Evolutionary conservation across 2,329 filamentous ascomycete species (phyloP).

Genomic region (Pestalotiopsis sp.): DNA sequence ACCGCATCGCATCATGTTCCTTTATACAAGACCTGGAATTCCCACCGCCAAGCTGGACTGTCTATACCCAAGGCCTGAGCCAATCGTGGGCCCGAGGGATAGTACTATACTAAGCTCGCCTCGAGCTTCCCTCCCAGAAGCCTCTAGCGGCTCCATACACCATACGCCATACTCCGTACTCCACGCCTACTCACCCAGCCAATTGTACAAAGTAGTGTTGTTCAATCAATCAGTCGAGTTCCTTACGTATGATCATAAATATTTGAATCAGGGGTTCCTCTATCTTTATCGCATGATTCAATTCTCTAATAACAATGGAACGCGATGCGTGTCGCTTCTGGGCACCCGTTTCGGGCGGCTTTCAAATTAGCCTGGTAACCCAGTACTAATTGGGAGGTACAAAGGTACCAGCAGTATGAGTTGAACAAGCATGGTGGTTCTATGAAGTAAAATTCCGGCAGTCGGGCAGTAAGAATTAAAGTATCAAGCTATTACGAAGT

Average conservation of each 20-base stretch:
- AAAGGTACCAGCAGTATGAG: background rate
- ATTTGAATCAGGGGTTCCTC: background rate
- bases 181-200: background rate
- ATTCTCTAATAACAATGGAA: background rate
- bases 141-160: background rate
- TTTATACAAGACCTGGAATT: background rate
- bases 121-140: background rate
- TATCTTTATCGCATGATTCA: background rate
- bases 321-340: no score
- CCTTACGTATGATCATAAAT: background rate
- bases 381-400: background rate
- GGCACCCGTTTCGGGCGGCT: no score
- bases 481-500: background rate
- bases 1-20: background rate
- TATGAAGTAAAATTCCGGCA: background rate
- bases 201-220: background rate
- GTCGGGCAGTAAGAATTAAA: background rate
- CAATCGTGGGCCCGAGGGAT: background rate
- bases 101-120: background rate
- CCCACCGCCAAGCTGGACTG: background rate
- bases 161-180: no score
- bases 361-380: no score
- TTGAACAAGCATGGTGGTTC: background rate
- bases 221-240: background rate
- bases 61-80: background rate